Evolutionary conservation across 2,329 filamentous ascomycete species (phyloP), one percentile per base, ranked within the genome.

Genomic region (Rosellinia necatrix): DNA sequence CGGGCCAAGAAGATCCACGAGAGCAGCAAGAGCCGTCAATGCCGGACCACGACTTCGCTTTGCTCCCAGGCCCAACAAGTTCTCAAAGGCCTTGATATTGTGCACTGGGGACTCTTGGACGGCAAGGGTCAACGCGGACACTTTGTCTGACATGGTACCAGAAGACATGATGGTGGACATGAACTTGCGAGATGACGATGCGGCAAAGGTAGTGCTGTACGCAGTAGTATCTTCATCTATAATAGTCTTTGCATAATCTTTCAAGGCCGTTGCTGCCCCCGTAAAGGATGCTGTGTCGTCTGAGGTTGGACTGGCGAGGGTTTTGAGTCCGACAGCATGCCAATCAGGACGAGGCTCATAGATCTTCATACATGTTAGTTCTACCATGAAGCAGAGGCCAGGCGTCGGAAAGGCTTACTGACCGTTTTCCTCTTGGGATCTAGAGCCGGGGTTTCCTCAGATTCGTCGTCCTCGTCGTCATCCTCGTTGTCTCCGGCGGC

Each of bases 101-200:
- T 99, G 94, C 48, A 97, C 77, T 15, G 94, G 94, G 7, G 96
- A 97, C 74, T 99, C 94, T 76, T 99, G 96, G 10, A 97, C 87
- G 53, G 94, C 89, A 64, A 99, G 80, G 4, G 94, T 99, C 68
- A 99, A 79, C 3, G 94, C 96, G 2, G 94, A 99, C 38, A 97
- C 89, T 73, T 97, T 97, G 73, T 99, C 94, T 53, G 92, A 96
- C 65, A 97, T 84, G 8, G 96, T 99, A 79, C 94, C 94, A 1
- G 92, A 96, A 8, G 91, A 80, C 90, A 97, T 97, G 71, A 99
- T 97, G 15, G 92, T 96, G 1, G 92, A 91, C 80, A 97, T 87
- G 78, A 99, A 99, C 72, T 92, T 96, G 74, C 96, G 90, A 35
- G 92, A 93, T 2, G 93, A 94, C 22, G 91, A 91, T 47, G 90